Base-by-base conservation (phyloP, 805 yeast genomes). In the Candida takata region DNA sequence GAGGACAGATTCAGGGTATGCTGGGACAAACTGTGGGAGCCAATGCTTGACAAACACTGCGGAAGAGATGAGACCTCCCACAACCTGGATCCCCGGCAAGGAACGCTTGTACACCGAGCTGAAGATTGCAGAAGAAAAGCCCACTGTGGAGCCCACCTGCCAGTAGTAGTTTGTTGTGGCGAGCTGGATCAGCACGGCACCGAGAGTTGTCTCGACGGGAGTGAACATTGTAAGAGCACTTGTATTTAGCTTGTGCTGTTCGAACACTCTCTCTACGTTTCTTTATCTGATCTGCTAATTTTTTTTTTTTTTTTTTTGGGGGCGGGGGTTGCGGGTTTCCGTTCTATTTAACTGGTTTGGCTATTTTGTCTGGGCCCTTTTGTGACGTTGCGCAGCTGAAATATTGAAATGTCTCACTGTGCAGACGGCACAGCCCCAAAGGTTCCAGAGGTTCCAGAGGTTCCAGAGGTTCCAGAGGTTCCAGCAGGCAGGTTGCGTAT, bases 111-210 rank as follows among this genome's bases (percentile, higher is more conserved):
- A 34, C 1, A 60, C 27, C 4, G 63, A 37, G n/a, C 54, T 56
- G 39, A 52, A 61, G 13, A 70, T 40, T 0, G 61, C 48, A 2
- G 74, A 65, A 0, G 77, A 72, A 43, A 69, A 69, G 3, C 77
- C 77, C 8, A 71, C 51, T 1, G 63, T 59, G 13, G 52, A 51
- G 4, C 78, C 78, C 20, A 58, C 48, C 8, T 57, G 51, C 24
- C 49, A 42, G 20, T 67, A 51, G 43, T 60, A 69, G 14, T 64
- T 58, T 1, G 74, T 61, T 2, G 74, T 67, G 3, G 73, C 62
- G 14, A 58, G 49, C 33, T 71, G 76, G 15, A 72, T 61, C 15
- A 72, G 55, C 7, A 62, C 14, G 0, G 77, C 76, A 1, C 78
- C 78, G 10, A 66, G 38, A 1, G 65, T 37, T 1, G 74, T 52